phyloP scores from a whole-genome alignment of 805 yeast species.

The Priceomyces medius region DNA sequence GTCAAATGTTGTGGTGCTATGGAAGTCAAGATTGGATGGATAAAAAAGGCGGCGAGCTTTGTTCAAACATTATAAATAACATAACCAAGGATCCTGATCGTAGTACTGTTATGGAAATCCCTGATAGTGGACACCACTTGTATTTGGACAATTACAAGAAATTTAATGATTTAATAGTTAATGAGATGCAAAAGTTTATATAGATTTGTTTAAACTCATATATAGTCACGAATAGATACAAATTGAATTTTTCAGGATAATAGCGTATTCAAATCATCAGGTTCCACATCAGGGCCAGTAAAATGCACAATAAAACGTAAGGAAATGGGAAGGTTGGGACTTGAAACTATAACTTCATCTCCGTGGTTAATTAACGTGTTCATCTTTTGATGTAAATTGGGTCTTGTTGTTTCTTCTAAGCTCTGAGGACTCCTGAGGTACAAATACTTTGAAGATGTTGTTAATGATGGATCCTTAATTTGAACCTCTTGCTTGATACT shows the following conservation, averaged over 20 bases:
- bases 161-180: constrained; percentile 51
- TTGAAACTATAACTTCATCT: constrained; percentile 55
- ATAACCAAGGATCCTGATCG: constrained; percentile 11
- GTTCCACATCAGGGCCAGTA: constrained; percentile 24
- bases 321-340: constrained; percentile 50
- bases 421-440: constrained; percentile 49
- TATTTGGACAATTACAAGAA: constrained; percentile 61
- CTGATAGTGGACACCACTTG: constrained; percentile 73
- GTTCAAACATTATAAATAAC: constrained; percentile 33
- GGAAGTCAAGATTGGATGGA: constrained; percentile 77
- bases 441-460: constrained; percentile 38
- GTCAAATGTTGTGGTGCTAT: constrained; percentile 78
- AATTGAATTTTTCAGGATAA: background rate
- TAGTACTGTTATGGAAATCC: constrained; percentile 41
- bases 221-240: background rate
- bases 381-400: constrained; percentile 39
- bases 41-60: constrained; percentile 43
- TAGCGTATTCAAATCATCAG: constrained; percentile 10
- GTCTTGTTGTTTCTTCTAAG: constrained; percentile 45
- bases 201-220: constrained; percentile 1
- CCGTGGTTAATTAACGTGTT: constrained; percentile 36
- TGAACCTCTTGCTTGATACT: constrained; percentile 28
- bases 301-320: constrained; percentile 24
- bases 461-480: constrained; percentile 45
- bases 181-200: constrained; percentile 46